phyloP scores from a whole-genome alignment of 805 yeast genomes.

The Metschnikowia anglica region DNA sequence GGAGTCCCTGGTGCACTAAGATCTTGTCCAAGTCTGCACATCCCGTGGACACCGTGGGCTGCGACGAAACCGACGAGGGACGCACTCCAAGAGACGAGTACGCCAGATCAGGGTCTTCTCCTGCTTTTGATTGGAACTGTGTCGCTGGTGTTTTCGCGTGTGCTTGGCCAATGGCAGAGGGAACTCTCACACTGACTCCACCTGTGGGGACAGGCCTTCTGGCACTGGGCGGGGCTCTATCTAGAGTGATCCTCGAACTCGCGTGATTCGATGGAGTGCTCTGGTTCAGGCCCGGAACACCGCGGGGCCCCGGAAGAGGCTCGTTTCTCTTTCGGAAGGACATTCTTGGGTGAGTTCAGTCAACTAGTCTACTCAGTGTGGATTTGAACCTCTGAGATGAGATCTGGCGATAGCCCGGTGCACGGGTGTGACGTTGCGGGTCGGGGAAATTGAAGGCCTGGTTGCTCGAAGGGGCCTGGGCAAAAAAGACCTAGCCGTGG shows the following conservation, averaged over 20 bases:
- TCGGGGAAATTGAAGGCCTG: no score
- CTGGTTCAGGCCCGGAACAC: conserved; percentile 3
- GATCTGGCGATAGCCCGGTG: no score
- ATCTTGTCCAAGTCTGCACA: conserved; percentile 70
- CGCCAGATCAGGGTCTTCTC: conserved; percentile 8
- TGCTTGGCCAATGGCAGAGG: background rate
- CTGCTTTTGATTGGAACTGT: background rate
- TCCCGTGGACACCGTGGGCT: conserved; percentile 79
- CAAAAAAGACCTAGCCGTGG: no score
- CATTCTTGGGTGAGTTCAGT: conserved; percentile 34
- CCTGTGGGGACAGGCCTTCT: conserved; percentile 1
- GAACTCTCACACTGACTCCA: background rate
- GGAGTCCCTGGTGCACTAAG: conserved; percentile 80
- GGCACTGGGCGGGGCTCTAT: conserved; percentile 3
- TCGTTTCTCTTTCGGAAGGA: conserved; percentile 62
- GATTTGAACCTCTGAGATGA: no score
- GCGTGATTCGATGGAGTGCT: background rate
- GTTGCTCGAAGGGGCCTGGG: no score
- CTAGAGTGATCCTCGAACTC: conserved; percentile 6
- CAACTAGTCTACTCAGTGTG: no score
- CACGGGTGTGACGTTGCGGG: no score
- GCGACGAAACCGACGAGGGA: conserved; percentile 77
- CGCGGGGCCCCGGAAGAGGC: conserved; percentile 28
- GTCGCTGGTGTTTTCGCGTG: background rate
- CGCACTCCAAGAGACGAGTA: conserved; percentile 54